These are phyloP conservation scores for Verticillium klebahnii DNA, from an alignment of 2,329 filamentous ascomycete genomes.

Conservation along the genomic window DNA sequence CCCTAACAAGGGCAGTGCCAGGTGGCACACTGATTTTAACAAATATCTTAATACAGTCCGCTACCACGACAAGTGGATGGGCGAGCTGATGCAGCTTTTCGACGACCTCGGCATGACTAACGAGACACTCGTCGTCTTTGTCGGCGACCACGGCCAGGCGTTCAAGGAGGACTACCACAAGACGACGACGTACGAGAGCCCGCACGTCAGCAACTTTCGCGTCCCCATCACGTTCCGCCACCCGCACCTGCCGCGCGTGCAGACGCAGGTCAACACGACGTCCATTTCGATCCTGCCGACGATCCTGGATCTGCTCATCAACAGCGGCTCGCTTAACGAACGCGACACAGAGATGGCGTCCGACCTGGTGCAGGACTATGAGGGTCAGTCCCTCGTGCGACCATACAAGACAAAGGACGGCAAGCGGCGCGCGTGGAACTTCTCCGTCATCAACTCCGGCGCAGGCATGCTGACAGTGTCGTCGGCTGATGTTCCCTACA, in stretches of 20 bases:
- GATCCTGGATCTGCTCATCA: slow-evolving; percentile 37
- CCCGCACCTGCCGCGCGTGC: slow-evolving; percentile 33
- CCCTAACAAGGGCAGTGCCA: not conserved
- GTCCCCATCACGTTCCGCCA: slow-evolving; percentile 39
- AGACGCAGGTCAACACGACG: slow-evolving; percentile 32
- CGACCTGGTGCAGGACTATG: slow-evolving; percentile 36
- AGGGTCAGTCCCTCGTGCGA: slow-evolving; percentile 41
- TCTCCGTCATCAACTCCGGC: slow-evolving; percentile 45
- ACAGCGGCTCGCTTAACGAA: slow-evolving; percentile 30
- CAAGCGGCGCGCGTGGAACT: slow-evolving; percentile 32
- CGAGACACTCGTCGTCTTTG: slow-evolving; percentile 39
- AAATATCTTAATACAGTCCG: slow-evolving; percentile 36
- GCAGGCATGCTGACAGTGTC: slow-evolving; percentile 15
- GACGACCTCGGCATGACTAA: slow-evolving; percentile 37
- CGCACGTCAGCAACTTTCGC: slow-evolving; percentile 36
- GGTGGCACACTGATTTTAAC: slow-evolving; percentile 21
- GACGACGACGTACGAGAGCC: slow-evolving; percentile 34
- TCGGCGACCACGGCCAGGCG: slow-evolving; percentile 37
- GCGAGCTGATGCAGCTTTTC: slow-evolving; percentile 30
- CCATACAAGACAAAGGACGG: slow-evolving; percentile 17
- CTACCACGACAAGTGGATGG: slow-evolving; percentile 33
- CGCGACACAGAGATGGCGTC: slow-evolving; percentile 25
- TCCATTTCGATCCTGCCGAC: slow-evolving; percentile 39
- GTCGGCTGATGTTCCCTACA: slow-evolving; percentile 10
- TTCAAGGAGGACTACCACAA: slow-evolving; percentile 34